Base-by-base conservation (phyloP, 352 stramenopile species). In the Elongisporangium prolatum region DNA sequence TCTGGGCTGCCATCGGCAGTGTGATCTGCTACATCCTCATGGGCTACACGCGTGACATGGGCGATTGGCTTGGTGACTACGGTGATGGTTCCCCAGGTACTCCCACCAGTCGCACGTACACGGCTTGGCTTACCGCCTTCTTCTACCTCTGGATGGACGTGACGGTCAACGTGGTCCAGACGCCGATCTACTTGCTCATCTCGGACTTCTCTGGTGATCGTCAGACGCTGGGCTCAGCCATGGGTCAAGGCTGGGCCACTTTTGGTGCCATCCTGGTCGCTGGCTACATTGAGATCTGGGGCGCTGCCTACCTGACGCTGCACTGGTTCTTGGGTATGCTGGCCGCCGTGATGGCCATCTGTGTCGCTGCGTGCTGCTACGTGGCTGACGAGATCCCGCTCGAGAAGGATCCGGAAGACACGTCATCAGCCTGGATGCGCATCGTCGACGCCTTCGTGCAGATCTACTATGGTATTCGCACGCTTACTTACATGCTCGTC, bases 251-350 rank as follows among this genome's bases (percentile, higher is more conserved):
- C 16, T 81, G 73, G 61, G 73, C 73, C 0, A 83, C 70, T 16
- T 20, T 80, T 4, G 75, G 78, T 1, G 67, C 68, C 0, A 74
- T 88, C n/a, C 25, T 84, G 17, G 66, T 88, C 7, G 66, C 78
- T 6, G 72, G 71, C 4, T 88, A 83, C 70, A 84, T 84, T 28
- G 62, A 80, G 57, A 63, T 78, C 55, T 85, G 79, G 37, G 78
- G 78, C 5, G 58, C 75, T 16, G 78, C 78, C 0, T 63, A 85
- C 55, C 69, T 76, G 21, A 71, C 69, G 6, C 50, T 86, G 1
- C 64, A 77, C 40, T 71, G 56, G 51, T 88, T 88, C 64, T 67
- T 88, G 51, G 75, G 60, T 38, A 86, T 84, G 75, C 56, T 88
- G 0, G 64, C 77, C 0, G 57, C 63, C 11, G 63, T 72, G 17